Percentiles rank a stretch among this genome's conserved stretches.
phyloP scores from a whole-genome alignment of 805 yeast genomes.

The Clavispora carvajalis region DNA sequence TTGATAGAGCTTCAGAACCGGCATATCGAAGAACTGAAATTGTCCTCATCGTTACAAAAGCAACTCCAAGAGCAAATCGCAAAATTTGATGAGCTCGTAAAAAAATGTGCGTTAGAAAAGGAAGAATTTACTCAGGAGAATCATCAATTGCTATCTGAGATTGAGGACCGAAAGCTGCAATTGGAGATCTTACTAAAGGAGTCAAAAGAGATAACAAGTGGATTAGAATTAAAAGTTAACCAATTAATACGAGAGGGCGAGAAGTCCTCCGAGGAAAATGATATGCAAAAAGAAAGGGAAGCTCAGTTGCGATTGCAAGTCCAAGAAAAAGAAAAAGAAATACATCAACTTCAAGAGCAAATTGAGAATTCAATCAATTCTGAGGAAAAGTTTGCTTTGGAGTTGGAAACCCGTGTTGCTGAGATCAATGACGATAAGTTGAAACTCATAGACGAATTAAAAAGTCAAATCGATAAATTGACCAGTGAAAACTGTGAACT shows the following conservation, averaged over 20 bases:
- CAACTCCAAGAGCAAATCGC: slow-evolving; percentile 33
- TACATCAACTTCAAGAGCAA: not conserved
- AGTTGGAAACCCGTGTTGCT: not conserved
- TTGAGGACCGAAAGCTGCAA: not conserved
- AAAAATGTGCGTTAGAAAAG: slow-evolving; percentile 2
- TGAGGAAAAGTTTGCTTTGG: not conserved
- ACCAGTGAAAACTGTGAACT: too few species aligned
- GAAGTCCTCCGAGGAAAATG: not conserved
- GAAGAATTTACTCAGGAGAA: slow-evolving; percentile 2
- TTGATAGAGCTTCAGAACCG: not conserved
- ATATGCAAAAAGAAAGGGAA: not conserved
- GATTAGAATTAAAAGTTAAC: not conserved
- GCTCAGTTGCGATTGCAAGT: not conserved
- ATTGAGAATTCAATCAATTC: not conserved
- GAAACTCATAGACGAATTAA: not conserved
- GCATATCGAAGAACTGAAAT: not conserved
- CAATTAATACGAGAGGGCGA: not conserved
- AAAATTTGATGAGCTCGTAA: slow-evolving; percentile 2
- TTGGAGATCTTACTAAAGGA: not conserved
- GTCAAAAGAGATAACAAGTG: not conserved
- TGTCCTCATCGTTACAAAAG: slow-evolving; percentile 24
- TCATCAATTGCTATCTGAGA: not conserved
- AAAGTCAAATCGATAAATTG: not conserved
- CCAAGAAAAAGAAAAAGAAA: not conserved
- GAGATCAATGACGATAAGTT: not conserved